phyloP scores from a whole-genome alignment of 2,329 filamentous ascomycete genomes.

The Tympanopsis confertula region DNA sequence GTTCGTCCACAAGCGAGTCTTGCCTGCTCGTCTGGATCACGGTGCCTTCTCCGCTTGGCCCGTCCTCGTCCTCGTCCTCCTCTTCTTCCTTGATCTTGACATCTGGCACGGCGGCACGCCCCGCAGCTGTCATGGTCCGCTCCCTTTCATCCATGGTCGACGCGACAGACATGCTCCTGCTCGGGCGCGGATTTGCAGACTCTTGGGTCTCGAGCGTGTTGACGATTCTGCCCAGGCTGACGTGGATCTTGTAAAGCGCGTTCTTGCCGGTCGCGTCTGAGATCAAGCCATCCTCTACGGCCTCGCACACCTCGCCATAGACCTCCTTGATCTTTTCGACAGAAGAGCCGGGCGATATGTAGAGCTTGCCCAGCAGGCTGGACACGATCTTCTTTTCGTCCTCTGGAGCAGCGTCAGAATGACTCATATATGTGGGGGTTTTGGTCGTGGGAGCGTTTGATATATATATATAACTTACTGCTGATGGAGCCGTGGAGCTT shows the following conservation, averaged over 20 bases:
- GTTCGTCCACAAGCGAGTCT: conserved; percentile 16
- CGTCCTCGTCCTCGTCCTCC: conserved; percentile 21
- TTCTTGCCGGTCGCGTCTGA: conserved; percentile 51
- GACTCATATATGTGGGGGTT: background rate
- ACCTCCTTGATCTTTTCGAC: conserved; percentile 44
- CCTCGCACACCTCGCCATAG: conserved; percentile 45
- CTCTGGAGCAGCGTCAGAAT: conserved; percentile 33
- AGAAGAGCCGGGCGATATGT: conserved; percentile 58
- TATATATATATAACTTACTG: conserved; percentile 37
- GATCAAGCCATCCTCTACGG: conserved; percentile 49
- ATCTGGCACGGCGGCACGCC: conserved; percentile 22
- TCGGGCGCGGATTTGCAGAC: conserved; percentile 4
- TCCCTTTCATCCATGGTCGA: conserved; percentile 4
- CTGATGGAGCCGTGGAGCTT: conserved; percentile 54
- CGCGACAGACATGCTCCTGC: conserved; percentile 9
- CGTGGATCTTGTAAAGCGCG: conserved; percentile 57
- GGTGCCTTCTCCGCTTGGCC: conserved; percentile 10
- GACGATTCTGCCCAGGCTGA: conserved; percentile 56
- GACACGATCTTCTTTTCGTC: conserved; percentile 79
- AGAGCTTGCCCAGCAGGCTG: conserved; percentile 69
- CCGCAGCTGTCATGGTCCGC: conserved; percentile 12
- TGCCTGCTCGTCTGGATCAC: conserved; percentile 10
- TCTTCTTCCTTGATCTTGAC: conserved; percentile 35
- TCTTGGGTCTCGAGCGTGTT: conserved; percentile 34
- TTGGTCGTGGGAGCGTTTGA: conserved; percentile 5